A percentile compares a stretch with the other conserved stretches of the same genome.
Conservation (phyloP, 202 grass and related monocot genomes). For the Cymbopogon flexuosus region DNA sequence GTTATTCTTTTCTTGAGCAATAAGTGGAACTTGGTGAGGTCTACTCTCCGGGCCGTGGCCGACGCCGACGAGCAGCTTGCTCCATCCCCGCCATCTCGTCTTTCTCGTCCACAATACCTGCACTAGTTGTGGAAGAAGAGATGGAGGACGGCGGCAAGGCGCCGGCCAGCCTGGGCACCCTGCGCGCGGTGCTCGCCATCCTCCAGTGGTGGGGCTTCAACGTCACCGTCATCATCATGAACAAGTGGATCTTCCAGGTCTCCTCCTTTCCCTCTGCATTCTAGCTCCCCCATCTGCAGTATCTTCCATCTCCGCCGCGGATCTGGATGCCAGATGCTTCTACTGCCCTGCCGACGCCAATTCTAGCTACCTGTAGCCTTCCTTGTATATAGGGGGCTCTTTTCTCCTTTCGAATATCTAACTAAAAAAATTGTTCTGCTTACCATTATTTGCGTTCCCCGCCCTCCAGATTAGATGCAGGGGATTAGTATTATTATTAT, state of each 20-base stretch:
- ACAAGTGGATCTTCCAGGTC: slow-evolving; percentile 99
- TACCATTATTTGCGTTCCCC: neutral
- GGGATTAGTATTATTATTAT: neutral
- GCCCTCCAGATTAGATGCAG: neutral
- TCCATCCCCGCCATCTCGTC: neutral
- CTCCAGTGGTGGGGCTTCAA: slow-evolving; percentile 99
- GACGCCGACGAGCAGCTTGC: neutral
- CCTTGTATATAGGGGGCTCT: neutral
- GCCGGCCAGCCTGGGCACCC: slow-evolving; percentile 42
- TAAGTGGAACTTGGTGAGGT: neutral
- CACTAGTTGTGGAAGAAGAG: neutral
- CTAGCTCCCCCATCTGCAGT: neutral
- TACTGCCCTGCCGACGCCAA: neutral
- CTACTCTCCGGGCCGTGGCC: neutral
- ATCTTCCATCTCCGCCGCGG: neutral
- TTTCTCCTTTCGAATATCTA: neutral
- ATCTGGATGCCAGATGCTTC: slow-evolving; percentile 23
- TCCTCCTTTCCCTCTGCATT: neutral
- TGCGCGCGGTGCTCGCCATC: slow-evolving; percentile 75
- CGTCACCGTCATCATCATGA: slow-evolving; percentile 98
- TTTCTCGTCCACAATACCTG: neutral
- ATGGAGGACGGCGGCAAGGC: slow-evolving; percentile 63
- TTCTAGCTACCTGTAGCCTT: too few species aligned
- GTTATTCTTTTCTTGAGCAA: neutral
- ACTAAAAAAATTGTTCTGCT: neutral